Evolutionary conservation across 2,329 filamentous ascomycete species (phyloP), one percentile per base, ranked within the genome.

Genomic region (Gnomoniopsis sp.): DNA sequence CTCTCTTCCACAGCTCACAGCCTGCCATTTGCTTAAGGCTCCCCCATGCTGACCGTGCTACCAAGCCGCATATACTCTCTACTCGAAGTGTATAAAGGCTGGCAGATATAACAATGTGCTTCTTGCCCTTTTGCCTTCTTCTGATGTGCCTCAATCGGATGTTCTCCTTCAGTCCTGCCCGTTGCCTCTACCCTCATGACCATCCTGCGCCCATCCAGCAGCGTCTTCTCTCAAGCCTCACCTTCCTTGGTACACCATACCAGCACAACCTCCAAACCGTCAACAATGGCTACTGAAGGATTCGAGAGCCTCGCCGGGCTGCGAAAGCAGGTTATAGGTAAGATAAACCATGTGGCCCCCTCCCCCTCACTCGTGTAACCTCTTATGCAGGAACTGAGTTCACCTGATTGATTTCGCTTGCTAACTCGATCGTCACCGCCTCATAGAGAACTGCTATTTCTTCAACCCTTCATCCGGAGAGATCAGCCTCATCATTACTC

Each of bases 391-490:
- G 53, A n/a, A 34, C 23, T 33, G 15, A 38, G 30, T 43, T 46
- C 46, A 36, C 19, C 22, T 53, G 6, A 14, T n/a, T 12, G 17
- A 23, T 15, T 23, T 48, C 46, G 3, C 41, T 41, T 33, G 33
- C 49, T 60, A n/a, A 53, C 22, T 21, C 12, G 10, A 19, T 56
- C 10, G 44, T 51, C 22, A 26, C 22, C 6, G 6, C 2, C 2
- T 8, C 3, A 6, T 57, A 71, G 70, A 67, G 15, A 72, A 72
- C 55, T 69, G 65, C 53, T 49, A 62, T 21, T 71, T 71, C 65
- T 61, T 68, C 56, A 65, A 63, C 41, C 54, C 54, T 8, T 47
- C 57, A 3, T 50, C 62, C 52, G 64, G 63, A 15, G 36, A 44
- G 0, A 26, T 70, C 44, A 56, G 49, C 22, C 47, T 70, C 52